phyloP scores from a whole-genome alignment of 768 basidiomycete genomes.

The Ramaria rubella region DNA sequence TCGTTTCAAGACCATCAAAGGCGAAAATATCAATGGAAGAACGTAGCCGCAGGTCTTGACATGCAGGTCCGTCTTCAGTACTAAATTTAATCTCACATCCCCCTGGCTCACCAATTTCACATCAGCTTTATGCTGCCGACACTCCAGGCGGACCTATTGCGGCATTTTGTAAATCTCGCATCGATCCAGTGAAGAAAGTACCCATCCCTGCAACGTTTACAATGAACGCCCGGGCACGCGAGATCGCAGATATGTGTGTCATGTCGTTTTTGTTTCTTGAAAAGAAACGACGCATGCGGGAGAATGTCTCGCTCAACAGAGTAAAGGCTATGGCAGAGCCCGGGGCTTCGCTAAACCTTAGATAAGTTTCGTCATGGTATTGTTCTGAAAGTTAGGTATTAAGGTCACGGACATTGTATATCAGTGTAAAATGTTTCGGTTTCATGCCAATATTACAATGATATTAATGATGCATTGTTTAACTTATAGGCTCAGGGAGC shows the following conservation, averaged over 20 bases:
- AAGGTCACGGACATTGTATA: no score
- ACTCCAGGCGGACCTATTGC: slow-evolving; percentile 30
- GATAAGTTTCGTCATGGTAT: no score
- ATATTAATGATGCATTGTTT: no score
- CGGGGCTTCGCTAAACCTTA: background rate
- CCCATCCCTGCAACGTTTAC: slow-evolving; percentile 27
- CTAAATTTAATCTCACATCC: background rate
- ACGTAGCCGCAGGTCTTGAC: slow-evolving; percentile 28
- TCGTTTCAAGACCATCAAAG: slow-evolving; percentile 29
- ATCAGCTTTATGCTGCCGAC: slow-evolving; percentile 31
- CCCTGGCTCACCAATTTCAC: background rate
- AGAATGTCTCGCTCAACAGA: no score
- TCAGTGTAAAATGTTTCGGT: no score
- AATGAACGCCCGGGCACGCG: slow-evolving; percentile 27
- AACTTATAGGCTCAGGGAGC: no score
- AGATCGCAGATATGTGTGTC: slow-evolving; percentile 33
- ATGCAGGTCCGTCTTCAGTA: slow-evolving; percentile 27
- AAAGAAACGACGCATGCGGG: slow-evolving; percentile 29
- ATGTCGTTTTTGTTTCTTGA: slow-evolving; percentile 39
- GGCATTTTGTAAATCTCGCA: slow-evolving; percentile 28
- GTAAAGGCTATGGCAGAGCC: slow-evolving; percentile 17
- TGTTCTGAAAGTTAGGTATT: no score
- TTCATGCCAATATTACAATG: no score
- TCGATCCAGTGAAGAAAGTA: slow-evolving; percentile 18
- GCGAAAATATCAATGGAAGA: slow-evolving; percentile 38